Percentiles rank a stretch among this genome's conserved stretches.
These are phyloP conservation scores for Sambucus nigra DNA, from an alignment of 129 eudicot species.

Conservation along the genomic window DNA sequence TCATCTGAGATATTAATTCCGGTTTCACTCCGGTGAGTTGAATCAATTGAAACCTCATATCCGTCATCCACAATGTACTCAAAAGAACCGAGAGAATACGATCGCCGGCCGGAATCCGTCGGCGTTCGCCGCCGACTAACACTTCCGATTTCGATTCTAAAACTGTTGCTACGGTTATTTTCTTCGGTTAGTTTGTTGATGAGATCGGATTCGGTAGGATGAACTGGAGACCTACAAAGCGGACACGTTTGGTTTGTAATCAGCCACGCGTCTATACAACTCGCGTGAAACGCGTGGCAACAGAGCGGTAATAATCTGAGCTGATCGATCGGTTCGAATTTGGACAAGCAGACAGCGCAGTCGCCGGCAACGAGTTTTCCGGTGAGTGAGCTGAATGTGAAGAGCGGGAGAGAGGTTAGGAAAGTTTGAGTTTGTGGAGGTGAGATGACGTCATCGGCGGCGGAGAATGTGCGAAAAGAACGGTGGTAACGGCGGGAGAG, in stretches of 20 bases:
- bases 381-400: constrained; percentile 56
- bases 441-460: constrained; percentile 32
- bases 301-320: constrained; percentile 64
- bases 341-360: constrained; percentile 76
- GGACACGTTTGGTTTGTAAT: constrained; percentile 63
- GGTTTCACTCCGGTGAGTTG: constrained; percentile 29
- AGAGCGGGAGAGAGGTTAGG: constrained; percentile 51
- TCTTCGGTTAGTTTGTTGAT: constrained; percentile 29
- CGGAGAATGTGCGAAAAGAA: constrained; percentile 19
- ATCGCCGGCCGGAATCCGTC: constrained; percentile 23
- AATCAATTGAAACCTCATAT: constrained; percentile 51
- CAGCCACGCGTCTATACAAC: constrained; percentile 71
- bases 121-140: constrained; percentile 9
- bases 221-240: constrained; percentile 57
- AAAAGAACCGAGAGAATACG: constrained; percentile 67
- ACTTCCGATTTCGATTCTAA: constrained; percentile 15
- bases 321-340: constrained; percentile 55
- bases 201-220: constrained; percentile 42
- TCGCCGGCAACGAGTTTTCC: constrained; percentile 49
- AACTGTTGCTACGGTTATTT: not conserved
- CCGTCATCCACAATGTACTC: constrained; percentile 73
- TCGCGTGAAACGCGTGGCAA: constrained; percentile 76
- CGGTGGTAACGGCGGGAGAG: constrained; percentile 51
- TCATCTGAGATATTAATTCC: constrained; percentile 37
- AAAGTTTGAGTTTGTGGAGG: constrained; percentile 6